Conservation (phyloP, 2,329 filamentous ascomycete genomes). For the Hirsutella thompsonii region DNA sequence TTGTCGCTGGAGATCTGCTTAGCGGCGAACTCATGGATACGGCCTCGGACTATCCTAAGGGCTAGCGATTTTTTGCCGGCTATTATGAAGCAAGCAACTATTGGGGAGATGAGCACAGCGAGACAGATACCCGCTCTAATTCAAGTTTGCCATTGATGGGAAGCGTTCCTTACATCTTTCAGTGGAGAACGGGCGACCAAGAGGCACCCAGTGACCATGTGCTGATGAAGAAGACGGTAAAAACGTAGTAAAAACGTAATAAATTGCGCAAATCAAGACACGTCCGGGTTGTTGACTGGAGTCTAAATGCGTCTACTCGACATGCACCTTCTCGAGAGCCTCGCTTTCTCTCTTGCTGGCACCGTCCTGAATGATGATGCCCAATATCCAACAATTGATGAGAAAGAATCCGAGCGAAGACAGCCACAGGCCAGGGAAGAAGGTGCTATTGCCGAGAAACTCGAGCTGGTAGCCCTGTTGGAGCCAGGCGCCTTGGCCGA, state of each 20-base stretch:
- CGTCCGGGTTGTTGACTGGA: too few species aligned
- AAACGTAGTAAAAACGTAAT: too few species aligned
- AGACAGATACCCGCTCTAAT: constrained; percentile 8
- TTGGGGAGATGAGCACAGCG: constrained; percentile 1
- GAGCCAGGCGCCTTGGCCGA: constrained; percentile 62
- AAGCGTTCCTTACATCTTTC: neutral
- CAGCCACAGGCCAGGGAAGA: constrained; percentile 71
- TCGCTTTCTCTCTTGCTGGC: constrained; percentile 4
- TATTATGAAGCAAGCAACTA: neutral
- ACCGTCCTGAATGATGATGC: constrained; percentile 61
- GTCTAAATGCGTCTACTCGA: too few species aligned
- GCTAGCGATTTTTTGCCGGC: neutral
- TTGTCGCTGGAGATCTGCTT: neutral
- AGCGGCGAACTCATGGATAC: neutral
- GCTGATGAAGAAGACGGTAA: too few species aligned
- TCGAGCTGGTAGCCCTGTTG: constrained; percentile 66
- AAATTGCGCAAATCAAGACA: too few species aligned
- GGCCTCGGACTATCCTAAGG: too few species aligned
- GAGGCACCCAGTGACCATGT: too few species aligned
- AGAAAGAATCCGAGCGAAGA: constrained; percentile 69
- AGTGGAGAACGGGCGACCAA: too few species aligned
- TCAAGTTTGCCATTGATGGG: constrained; percentile 1
- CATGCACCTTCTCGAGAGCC: constrained; percentile 9
- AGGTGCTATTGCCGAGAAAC: constrained; percentile 70
- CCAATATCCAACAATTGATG: constrained; percentile 78